These are phyloP conservation scores for Arthrobotrys entomopaga DNA, from an alignment of 2,329 filamentous ascomycete species.

Conservation along the genomic window DNA sequence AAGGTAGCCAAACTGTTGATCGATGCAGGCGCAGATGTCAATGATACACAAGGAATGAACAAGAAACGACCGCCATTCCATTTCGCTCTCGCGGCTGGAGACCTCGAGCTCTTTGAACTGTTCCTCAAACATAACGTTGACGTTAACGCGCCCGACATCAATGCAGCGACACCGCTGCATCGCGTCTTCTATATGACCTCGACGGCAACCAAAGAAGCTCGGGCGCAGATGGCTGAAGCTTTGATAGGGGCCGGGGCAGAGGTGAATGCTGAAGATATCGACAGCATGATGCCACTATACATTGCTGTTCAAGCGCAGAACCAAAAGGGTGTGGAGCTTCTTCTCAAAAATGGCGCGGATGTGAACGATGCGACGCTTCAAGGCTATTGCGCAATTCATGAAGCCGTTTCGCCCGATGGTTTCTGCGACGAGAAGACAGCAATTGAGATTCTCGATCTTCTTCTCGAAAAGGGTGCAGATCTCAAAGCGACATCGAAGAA, in stretches of 20 bases:
- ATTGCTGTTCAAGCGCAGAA: constrained; percentile 53
- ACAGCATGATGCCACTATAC: constrained; percentile 48
- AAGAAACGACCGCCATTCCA: constrained; percentile 37
- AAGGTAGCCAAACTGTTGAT: constrained; percentile 28
- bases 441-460: constrained; percentile 31
- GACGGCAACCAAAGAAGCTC: constrained; percentile 23
- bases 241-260: constrained; percentile 46
- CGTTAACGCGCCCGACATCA: constrained; percentile 17
- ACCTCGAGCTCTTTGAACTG: constrained; percentile 35
- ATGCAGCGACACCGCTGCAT: constrained; percentile 24
- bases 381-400: constrained; percentile 37
- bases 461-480: constrained; percentile 31
- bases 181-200: constrained; percentile 29
- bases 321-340: constrained; percentile 43
- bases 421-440: constrained; percentile 35
- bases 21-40: constrained; percentile 40
- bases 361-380: constrained; percentile 25
- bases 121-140: constrained; percentile 44
- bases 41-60: constrained; percentile 26
- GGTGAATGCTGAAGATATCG: constrained; percentile 54
- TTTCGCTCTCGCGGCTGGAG: constrained; percentile 21
- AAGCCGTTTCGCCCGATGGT: constrained; percentile 19
- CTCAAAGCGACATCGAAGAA: constrained; percentile 27
- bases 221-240: constrained; percentile 34
- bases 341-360: constrained; percentile 54